Evolutionary conservation across 495 filamentous ascomycete species (phyloP), one percentile per base, ranked within the genome.

Genomic region (Echria macrotheca): DNA sequence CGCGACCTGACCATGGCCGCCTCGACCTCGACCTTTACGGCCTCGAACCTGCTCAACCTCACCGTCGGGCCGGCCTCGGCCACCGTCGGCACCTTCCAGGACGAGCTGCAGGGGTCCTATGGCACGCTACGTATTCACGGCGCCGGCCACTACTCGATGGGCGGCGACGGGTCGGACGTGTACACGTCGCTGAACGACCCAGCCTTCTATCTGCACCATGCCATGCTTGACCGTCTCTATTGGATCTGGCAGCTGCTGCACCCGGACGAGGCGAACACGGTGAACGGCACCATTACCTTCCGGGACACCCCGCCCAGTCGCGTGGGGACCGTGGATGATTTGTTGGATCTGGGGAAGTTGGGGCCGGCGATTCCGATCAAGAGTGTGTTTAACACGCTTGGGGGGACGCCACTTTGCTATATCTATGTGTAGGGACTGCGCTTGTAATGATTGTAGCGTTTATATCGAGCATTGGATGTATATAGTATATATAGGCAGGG

Each of bases 161-260:
- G 52, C n/a, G 52, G 52, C 5, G 52, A 54, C 24, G 74, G 72
- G 1, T 49, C 52, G 12, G 82, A 84, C 62, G 57, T 79, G 24
- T 84, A 69, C 53, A 68, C 63, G 9, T 77, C 71, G 17, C 76
- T 80, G 5, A 77, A 78, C 8, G 84, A 86, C 47, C 82, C 83
- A 8, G 72, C 68, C 8, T 87, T 87, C 63, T 87, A 67, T 56
- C 69, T 80, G n/a, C 83, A 86, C 61, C 84, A 86, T 58, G 72
- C 68, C 23, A 74, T 76, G 74, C 68, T 86, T 35, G 83, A 86
- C 60, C 77, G 79, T 14, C 26, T 78, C 2, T 87, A 74, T 69
- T 82, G 78, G 74, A 78, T 79, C 8, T 87, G 84, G 84, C 82
- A 87, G 66, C 40, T 45, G 1, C 28, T 45, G 6, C 73, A 69